Base-by-base conservation (phyloP, 768 basidiomycete genomes). In the Boletellus ananas region DNA sequence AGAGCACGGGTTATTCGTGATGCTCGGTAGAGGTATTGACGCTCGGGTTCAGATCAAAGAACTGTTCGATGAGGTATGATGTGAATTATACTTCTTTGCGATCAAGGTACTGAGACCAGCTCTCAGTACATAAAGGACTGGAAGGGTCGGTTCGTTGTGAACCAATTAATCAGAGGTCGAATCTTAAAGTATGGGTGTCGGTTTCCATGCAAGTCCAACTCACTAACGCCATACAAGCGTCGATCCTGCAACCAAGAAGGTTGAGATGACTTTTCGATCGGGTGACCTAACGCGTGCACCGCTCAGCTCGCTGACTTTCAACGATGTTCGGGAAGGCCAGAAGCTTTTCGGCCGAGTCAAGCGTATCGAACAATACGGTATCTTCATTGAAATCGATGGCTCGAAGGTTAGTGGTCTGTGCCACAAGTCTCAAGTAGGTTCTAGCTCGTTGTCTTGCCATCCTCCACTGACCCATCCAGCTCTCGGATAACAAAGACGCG, bases 11-110 rank as follows among this genome's bases (percentile, higher is more conserved):
- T 62, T 99, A 17, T 98, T 96, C 58, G 91, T 99, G 3, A 81
- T 81, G 23, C 70, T 99, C 33, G 92, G 90, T 10, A 79, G 85
- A 27, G 78, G 78, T n/a, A 73, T 96, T 23, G 91, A 94, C 61
- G 94, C 88, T 49, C 83, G 94, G 16, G 85, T 99, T 23, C 92
- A 95, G 70, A 97, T 97, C 63, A 84, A 79, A 62, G 91, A 96
- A 69, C 78, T 95, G 5, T 96, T 95, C 63, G 90, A 96, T 61
- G 92, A 94, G 59, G 81, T 80, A 58, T 56, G 52, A 18, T 18
- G 16, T 45, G 25, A 50, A 16, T 12, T 48, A 16, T 12, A 23
- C 23, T 45, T 48, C 16, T 1, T 10, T 11, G 17, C 3, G 10
- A 11, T 17, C 13, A 3, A 42, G 25, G 34, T 47, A 14, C 56